Evolutionary conservation across 768 basidiomycete species (phyloP).

Genomic region (Lactarius evosmus): DNA sequence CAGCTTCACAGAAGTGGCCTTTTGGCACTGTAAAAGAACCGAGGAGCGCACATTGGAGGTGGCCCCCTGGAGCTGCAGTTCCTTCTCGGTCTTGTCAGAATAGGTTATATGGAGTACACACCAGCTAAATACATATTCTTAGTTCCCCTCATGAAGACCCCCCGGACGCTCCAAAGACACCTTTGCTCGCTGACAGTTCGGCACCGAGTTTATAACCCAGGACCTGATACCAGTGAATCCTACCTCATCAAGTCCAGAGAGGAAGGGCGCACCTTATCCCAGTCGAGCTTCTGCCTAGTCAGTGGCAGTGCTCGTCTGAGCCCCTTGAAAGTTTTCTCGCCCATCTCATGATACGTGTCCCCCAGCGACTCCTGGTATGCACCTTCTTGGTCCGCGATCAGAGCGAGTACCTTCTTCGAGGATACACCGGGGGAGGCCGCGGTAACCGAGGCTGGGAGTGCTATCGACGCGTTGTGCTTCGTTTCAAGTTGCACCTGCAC

Average conservation of each 20-base stretch:
- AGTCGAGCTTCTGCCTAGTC: slow-evolving; percentile 91
- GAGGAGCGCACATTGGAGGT: too few species aligned
- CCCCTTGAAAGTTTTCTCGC: slow-evolving; percentile 91
- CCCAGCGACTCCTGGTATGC: slow-evolving; percentile 77
- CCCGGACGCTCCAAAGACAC: slow-evolving; percentile 42
- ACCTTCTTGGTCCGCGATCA: slow-evolving; percentile 77
- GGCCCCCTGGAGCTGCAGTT: not conserved
- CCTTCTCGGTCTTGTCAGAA: not conserved
- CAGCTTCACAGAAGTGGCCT: not conserved
- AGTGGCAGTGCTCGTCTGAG: slow-evolving; percentile 87
- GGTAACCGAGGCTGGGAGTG: slow-evolving; percentile 56
- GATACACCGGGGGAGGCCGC: slow-evolving; percentile 50
- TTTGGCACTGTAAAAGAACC: too few species aligned
- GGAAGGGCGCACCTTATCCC: slow-evolving; percentile 72
- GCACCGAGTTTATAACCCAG: slow-evolving; percentile 71
- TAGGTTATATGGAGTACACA: slow-evolving; percentile 13
- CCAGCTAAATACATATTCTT: slow-evolving; percentile 7
- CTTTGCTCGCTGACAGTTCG: slow-evolving; percentile 67
- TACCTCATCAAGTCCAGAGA: not conserved
- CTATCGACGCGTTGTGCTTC: slow-evolving; percentile 61
- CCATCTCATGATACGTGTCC: slow-evolving; percentile 83
- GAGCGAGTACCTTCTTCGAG: slow-evolving; percentile 71
- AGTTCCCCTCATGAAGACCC: slow-evolving; percentile 28
- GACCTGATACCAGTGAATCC: slow-evolving; percentile 37
- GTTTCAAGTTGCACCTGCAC: slow-evolving; percentile 86